Evolutionary conservation across 495 filamentous ascomycete species (phyloP), one percentile per base, ranked within the genome.

Genomic region (Talaromyces liani): DNA sequence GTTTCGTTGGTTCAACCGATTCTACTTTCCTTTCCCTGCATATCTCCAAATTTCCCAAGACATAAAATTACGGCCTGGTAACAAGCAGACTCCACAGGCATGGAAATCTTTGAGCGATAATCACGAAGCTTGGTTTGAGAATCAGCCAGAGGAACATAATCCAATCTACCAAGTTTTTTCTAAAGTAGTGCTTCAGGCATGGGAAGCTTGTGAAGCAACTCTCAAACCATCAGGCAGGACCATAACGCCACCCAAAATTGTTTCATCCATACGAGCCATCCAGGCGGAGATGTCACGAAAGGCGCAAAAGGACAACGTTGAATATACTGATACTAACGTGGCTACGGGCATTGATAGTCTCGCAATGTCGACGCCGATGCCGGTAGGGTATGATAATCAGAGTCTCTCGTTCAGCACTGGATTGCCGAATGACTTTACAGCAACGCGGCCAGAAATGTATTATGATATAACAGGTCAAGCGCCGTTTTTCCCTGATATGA

Each of bases 81-180:
- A 61, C 9, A 47, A 68, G 6, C 68, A 76, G 7, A 72, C 76
- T 24, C 65, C 69, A 60, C 27, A 68, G 27, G 72, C 72, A 6
- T 87, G 84, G 84, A 64, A 77, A 9, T 58, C 71, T 1, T 79
- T 85, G 77, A 78, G 73, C 65, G 75, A 81, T 1, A 83, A 84
- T 62, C 84, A 73, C 61, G 75, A 80, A 7, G 77, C 71, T 24
- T 73, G 76, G 8, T 75, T 76, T 63, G 27, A 49, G 9, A 47
- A 47, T 7, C 33, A 63, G 24, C n/a, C 54, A 1, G 9, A 62
- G 31, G 56, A 62, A 12, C 66, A 72, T 25, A 70, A 60, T 58
- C 73, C 75, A 8, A 63, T 83, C 6, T 79, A 80, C 64, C 66
- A 67, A 10, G 63, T 80, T 24, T 81, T 85, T 58, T 20, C 72